phyloP scores from a whole-genome alignment of 1,284 basidiomycete species.

The Trametes sp. region DNA sequence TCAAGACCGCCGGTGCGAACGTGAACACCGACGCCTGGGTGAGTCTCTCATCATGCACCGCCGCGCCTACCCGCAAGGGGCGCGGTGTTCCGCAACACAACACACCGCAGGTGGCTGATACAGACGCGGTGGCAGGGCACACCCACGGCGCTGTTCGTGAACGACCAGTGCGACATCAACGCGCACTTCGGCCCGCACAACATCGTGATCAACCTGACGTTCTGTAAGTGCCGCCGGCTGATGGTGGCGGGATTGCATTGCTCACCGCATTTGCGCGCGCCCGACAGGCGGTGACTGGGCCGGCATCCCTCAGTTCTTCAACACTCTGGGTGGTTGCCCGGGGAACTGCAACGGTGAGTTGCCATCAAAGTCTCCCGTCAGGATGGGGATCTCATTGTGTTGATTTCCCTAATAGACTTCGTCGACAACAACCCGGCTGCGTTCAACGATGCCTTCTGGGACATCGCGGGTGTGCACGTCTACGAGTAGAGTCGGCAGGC shows the following conservation, averaged over 20 bases:
- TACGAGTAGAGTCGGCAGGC: slow-evolving; percentile 37
- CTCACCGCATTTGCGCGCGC: background rate
- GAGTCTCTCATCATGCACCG: slow-evolving; percentile 24
- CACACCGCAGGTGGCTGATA: background rate
- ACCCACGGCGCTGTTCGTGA: slow-evolving; percentile 64
- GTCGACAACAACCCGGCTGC: slow-evolving; percentile 54
- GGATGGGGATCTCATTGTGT: background rate
- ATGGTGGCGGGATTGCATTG: background rate
- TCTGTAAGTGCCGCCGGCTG: slow-evolving; percentile 42
- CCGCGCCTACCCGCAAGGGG: background rate
- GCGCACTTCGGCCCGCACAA: slow-evolving; percentile 63
- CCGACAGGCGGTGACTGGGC: slow-evolving; percentile 61
- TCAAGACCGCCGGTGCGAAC: slow-evolving; percentile 46
- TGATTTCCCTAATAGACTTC: slow-evolving; percentile 38
- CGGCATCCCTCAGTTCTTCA: slow-evolving; percentile 50
- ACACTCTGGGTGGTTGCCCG: slow-evolving; percentile 53
- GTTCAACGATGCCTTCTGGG: slow-evolving; percentile 59
- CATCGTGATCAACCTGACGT: slow-evolving; percentile 65
- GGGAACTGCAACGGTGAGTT: slow-evolving; percentile 56
- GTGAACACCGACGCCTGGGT: slow-evolving; percentile 56
- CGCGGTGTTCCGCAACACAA: background rate
- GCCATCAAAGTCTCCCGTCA: background rate
- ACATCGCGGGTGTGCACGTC: slow-evolving; percentile 46
- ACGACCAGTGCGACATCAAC: slow-evolving; percentile 56
- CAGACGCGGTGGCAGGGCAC: slow-evolving; percentile 49